These are phyloP conservation scores for Vaccinium macrocarpon DNA, from an alignment of 148 eudicot genomes.

Conservation along the genomic window DNA sequence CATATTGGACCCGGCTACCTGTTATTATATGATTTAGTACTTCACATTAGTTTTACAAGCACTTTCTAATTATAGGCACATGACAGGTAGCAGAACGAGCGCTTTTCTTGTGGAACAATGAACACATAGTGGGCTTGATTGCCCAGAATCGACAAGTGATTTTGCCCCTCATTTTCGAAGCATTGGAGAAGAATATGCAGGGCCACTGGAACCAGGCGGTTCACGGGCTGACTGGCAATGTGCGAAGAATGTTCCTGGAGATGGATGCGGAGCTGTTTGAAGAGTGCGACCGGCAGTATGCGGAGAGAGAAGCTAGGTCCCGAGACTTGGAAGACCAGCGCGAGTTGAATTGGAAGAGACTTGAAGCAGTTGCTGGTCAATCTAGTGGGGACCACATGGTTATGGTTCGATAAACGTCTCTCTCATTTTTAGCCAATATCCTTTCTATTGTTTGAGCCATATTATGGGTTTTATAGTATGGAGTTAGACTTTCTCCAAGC, in stretches of 20 bases:
- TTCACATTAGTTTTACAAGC: neutral
- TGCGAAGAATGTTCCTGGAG: conserved; percentile 45
- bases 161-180: conserved; percentile 41
- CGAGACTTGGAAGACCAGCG: conserved; percentile 36
- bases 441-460: neutral
- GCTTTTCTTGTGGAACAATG: conserved; percentile 55
- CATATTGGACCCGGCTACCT: neutral
- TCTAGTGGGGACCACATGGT: conserved; percentile 28
- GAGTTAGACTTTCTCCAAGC: neutral
- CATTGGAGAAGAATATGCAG: conserved; percentile 39
- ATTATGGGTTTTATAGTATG: neutral
- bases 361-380: conserved; percentile 37
- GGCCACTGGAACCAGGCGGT: conserved; percentile 55
- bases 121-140: conserved; percentile 45
- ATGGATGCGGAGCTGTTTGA: conserved; percentile 49
- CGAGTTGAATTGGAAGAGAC: conserved; percentile 35
- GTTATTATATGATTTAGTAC: neutral
- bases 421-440: neutral
- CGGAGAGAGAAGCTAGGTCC: conserved; percentile 29
- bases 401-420: conserved; percentile 23
- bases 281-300: conserved; percentile 33
- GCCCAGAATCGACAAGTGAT: conserved; percentile 41
- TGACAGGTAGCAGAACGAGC: conserved; percentile 58
- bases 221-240: conserved; percentile 46
- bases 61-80: conserved; percentile 11